phyloP scores from a whole-genome alignment of 2,329 filamentous ascomycete species.

The Byssochlamys sp. region DNA sequence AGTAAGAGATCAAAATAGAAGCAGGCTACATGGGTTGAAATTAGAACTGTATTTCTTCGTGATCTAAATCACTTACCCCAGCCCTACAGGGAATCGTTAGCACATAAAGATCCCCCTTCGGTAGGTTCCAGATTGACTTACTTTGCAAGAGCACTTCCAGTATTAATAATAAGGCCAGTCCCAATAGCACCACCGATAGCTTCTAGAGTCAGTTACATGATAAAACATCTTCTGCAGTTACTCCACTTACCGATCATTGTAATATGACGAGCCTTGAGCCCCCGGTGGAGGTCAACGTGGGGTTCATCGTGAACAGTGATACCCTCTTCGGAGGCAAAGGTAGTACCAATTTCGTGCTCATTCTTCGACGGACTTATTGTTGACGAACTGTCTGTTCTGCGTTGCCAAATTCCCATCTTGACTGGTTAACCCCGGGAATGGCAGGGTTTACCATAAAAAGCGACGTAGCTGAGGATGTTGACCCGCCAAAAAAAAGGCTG shows the following conservation, averaged over 20 bases:
- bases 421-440: neutral
- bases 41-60: neutral
- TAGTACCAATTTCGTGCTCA: conserved; percentile 11
- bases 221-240: neutral
- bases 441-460: neutral
- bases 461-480: neutral
- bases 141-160: conserved; percentile 29
- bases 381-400: neutral
- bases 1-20: conserved; percentile 36
- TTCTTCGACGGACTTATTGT: conserved; percentile 3
- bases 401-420: neutral
- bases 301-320: conserved; percentile 14
- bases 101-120: neutral
- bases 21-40: conserved; percentile 22
- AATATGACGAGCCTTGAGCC: conserved; percentile 32
- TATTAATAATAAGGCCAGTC: conserved; percentile 34
- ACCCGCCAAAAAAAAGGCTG: neutral
- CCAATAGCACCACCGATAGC: conserved; percentile 36
- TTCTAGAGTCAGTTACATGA: conserved; percentile 9
- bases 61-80: conserved; percentile 22
- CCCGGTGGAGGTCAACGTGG: conserved; percentile 31
- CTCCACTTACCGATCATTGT: conserved; percentile 31
- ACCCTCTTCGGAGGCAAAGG: conserved; percentile 13
- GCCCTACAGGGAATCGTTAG: conserved; percentile 14
- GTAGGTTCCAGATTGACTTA: conserved; percentile 9